Base-by-base conservation (phyloP, 306 rosid species). In the Sphenostylis stenocarpa region DNA sequence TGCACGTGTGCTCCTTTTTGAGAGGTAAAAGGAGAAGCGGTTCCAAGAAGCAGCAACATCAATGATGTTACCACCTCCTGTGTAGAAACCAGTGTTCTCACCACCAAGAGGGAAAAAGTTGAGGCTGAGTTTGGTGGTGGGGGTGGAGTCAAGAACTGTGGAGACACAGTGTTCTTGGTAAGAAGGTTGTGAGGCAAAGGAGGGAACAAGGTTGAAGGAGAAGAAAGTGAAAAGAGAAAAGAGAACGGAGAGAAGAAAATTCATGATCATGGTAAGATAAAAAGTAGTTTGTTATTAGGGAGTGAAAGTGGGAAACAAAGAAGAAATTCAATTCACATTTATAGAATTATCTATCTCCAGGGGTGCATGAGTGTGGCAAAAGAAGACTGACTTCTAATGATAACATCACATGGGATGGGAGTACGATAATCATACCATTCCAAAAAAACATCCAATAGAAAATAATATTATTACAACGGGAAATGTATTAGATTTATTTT, bases 111-210 rank as follows among this genome's bases (percentile, higher is more conserved):
- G 86, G 19, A 36, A 67, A 43, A 12, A 6, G 15, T 51, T 5
- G 48, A 11, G 9, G 1, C 0, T 57, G 13, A 3, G 24, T 4
- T 3, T 17, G 73, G 48, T 34, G 47, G 69, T 64, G 23, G 61
- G 34, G 15, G 23, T 20, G 43, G 86, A 51, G 7, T 71, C 56
- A 11, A 66, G 84, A 60, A 90, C 74, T 0, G 79, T 31, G 17
- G 84, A 75, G 49, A 77, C 67, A 68, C 96, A 88, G 38, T 80
- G 86, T 1, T 81, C 83, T n/a, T 81, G 43, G 63, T 81, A 86
- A 12, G 77, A 26, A 55, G 52, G 9, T 56, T 36, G 34, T 58
- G 85, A 62, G 36, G 83, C 77, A 56, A 7, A 57, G 26, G 87
- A 72, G 7, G 77, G 24, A 60, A 76, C 5, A 80, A 17, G 61